Evolutionary conservation across 176 grass and related monocot species (phyloP), one percentile per base, ranked within the genome.

Genomic region (Musa schizocarpa): DNA sequence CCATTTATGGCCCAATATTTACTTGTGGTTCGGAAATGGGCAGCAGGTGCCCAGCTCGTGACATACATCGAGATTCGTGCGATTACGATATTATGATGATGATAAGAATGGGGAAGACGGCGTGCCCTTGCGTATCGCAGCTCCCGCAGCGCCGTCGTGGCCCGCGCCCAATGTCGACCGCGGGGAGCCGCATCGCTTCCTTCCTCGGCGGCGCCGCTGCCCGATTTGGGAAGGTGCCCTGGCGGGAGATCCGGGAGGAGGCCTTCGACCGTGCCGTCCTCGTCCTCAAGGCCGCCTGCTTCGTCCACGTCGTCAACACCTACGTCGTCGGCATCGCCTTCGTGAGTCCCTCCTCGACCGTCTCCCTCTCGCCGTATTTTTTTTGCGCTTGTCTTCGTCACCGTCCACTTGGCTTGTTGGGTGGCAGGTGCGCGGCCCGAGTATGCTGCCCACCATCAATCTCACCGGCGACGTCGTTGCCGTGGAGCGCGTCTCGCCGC

Each of bases 361-460:
- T 10, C 23, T 64, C 74, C 13, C 16, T 64, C 76, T 74, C 61
- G 23, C 8, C 12, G 2, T 13, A 12, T 67, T 59, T 20, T 20
- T 17, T 79, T 19, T 75, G 63, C 48, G 11, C 17, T 14, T n/a
- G n/a, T 19, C 55, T 43, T 29, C 72, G 9, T 67, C 51, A 11
- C 53, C 34, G 43, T 1, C 68, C 9, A 57, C 11, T 70, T 10
- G 16, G 74, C 13, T 17, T 27, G 19, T 75, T 23, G 13, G 34
- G 49, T 52, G 69, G 25, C 53, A 92, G 90, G 23, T 65, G 54
- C 66, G 54, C 26, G 94, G 94, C 16, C 53, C 88, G 22, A 98
- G 94, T 86, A 98, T 98, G 94, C 71, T 98, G 65, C 94, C 94
- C 23, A 71, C 88, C 25, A 0, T 98, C 14, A 98, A 85, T 72